Evolutionary conservation across 2,329 filamentous ascomycete genomes (phyloP).

Genomic region (Botrytis fabae): DNA sequence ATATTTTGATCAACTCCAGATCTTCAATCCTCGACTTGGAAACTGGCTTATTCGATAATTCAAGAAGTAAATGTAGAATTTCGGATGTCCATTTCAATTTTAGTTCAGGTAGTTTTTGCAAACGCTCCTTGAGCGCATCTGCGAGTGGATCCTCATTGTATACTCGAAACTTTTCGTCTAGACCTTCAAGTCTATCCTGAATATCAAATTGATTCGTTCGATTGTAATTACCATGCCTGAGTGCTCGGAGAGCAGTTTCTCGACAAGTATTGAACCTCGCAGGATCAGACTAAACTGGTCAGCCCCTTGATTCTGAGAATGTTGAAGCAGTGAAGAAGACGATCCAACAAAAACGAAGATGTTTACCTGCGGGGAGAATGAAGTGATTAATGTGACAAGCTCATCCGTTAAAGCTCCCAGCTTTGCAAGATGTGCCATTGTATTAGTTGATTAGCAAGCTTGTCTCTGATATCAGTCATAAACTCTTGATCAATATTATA

Average conservation of each 20-base stretch:
- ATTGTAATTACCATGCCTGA: conserved; percentile 57
- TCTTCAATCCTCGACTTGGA: conserved; percentile 66
- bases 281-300: conserved; percentile 35
- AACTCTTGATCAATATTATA: not conserved
- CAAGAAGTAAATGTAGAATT: conserved; percentile 72
- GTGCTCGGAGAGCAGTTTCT: conserved; percentile 51
- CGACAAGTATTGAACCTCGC: conserved; percentile 47
- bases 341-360: conserved; percentile 20
- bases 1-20: conserved; percentile 55
- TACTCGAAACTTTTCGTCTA: conserved; percentile 85
- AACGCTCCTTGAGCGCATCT: conserved; percentile 61
- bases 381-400: conserved; percentile 65
- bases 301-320: conserved; percentile 1
- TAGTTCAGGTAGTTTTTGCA: conserved; percentile 57
- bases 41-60: conserved; percentile 78
- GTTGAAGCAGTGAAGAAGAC: not conserved
- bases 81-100: conserved; percentile 74
- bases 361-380: conserved; percentile 54
- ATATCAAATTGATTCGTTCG: conserved; percentile 78
- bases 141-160: conserved; percentile 78
- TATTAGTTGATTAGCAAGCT: not conserved
- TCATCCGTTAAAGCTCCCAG: conserved; percentile 67
- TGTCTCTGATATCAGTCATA: not conserved
- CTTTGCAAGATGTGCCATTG: conserved; percentile 70
- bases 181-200: conserved; percentile 61